phyloP scores from a whole-genome alignment of 768 basidiomycete genomes.

The Tubosaeta sp. region DNA sequence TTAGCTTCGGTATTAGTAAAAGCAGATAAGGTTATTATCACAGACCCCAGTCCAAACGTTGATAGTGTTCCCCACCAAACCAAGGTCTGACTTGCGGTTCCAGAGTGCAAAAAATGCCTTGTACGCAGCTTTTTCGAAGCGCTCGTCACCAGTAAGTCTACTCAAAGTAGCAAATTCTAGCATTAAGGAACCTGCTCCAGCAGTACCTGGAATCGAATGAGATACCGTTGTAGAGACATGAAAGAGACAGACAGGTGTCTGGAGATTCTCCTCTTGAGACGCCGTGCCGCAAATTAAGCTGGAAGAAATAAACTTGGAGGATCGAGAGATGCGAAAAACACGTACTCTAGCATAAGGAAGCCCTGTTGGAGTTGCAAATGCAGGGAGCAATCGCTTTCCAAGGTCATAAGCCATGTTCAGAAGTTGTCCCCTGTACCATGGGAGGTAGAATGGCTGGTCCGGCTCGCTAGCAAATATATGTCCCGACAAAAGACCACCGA shows the following conservation, averaged over 20 bases:
- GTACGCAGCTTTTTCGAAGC: slow-evolving; percentile 86
- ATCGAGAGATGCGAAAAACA: slow-evolving; percentile 1
- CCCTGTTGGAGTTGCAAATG: slow-evolving; percentile 88
- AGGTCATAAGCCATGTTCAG: slow-evolving; percentile 82
- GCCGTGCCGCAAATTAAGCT: slow-evolving; percentile 85
- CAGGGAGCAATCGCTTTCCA: slow-evolving; percentile 80
- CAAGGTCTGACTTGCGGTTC: slow-evolving; percentile 84
- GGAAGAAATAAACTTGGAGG: not conserved
- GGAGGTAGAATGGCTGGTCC: slow-evolving; percentile 65
- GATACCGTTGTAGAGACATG: not conserved
- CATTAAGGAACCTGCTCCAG: slow-evolving; percentile 89
- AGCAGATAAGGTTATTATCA: slow-evolving; percentile 9
- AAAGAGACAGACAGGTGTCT: slow-evolving; percentile 70
- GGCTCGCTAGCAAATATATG: slow-evolving; percentile 74
- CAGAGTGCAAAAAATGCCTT: slow-evolving; percentile 92
- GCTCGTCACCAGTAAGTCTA: slow-evolving; percentile 82
- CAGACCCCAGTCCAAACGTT: slow-evolving; percentile 77
- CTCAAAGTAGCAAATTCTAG: slow-evolving; percentile 93
- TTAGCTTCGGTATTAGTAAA: slow-evolving; percentile 6
- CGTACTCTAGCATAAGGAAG: slow-evolving; percentile 85
- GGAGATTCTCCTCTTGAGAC: slow-evolving; percentile 68
- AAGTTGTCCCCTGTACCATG: slow-evolving; percentile 83
- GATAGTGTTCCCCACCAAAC: slow-evolving; percentile 86
- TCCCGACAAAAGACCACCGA: slow-evolving; percentile 85
- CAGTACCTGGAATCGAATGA: slow-evolving; percentile 55